phyloP scores from a whole-genome alignment of 23 red algal species.

The Gracilaria vermiculophylla region DNA sequence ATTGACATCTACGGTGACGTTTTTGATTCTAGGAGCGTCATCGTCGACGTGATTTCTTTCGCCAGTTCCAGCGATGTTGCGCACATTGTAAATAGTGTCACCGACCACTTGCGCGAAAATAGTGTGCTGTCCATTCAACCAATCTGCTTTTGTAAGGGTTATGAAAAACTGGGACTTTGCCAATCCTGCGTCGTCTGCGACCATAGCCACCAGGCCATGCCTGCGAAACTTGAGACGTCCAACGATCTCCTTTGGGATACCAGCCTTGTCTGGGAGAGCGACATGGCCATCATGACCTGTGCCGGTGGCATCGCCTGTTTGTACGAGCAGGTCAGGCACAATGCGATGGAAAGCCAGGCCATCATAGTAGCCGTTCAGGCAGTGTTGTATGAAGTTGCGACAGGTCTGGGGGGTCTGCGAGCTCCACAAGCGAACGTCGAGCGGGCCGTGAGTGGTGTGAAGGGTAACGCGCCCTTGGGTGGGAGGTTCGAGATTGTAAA shows the following conservation, averaged over 20 bases:
- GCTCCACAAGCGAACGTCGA: conserved; percentile 47
- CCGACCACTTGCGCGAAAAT: conserved; percentile 72
- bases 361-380: conserved; percentile 38
- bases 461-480: conserved; percentile 40
- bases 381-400: conserved; percentile 47
- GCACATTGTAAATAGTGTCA: conserved; percentile 51
- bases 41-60: conserved; percentile 38
- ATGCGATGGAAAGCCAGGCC: conserved; percentile 57
- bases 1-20: conserved; percentile 1
- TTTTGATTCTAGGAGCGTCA: conserved; percentile 27
- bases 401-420: background rate
- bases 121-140: conserved; percentile 75
- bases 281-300: conserved; percentile 27
- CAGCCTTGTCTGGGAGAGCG: background rate
- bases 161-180: conserved; percentile 82
- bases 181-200: conserved; percentile 37
- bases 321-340: conserved; percentile 48
- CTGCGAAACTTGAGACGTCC: conserved; percentile 58
- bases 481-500: conserved; percentile 57
- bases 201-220: conserved; percentile 42
- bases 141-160: conserved; percentile 63
- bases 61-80: conserved; percentile 26
- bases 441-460: conserved; percentile 50
- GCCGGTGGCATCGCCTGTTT: conserved; percentile 38
- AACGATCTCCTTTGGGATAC: conserved; percentile 16